These are phyloP conservation scores for Ceratonia siliqua DNA, from an alignment of 306 rosid species.

Conservation along the genomic window DNA sequence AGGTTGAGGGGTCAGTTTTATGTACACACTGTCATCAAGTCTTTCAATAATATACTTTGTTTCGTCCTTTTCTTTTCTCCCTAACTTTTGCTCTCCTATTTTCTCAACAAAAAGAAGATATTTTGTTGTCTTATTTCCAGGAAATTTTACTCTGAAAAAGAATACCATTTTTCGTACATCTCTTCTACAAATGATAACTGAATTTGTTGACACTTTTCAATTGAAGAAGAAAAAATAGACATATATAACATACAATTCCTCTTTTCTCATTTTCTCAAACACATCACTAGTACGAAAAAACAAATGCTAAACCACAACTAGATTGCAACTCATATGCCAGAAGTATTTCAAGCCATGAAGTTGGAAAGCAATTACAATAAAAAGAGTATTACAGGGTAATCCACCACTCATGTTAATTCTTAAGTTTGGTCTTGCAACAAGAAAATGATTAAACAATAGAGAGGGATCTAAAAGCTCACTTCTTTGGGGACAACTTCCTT, in stretches of 20 bases:
- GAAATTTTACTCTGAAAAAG: too few species aligned
- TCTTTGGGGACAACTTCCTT: background rate
- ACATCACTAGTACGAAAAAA: background rate
- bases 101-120: too few species aligned
- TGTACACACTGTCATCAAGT: too few species aligned
- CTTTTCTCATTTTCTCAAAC: too few species aligned
- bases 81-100: too few species aligned
- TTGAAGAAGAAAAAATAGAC: background rate
- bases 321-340: background rate
- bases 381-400: background rate
- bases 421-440: background rate
- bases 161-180: background rate
- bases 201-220: background rate
- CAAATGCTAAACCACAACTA: background rate
- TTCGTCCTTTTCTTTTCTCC: too few species aligned
- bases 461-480: constrained; percentile 8
- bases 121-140: background rate
- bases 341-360: constrained; percentile 2
- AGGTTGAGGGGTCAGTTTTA: too few species aligned
- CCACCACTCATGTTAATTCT: background rate
- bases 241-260: background rate
- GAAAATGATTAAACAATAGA: background rate
- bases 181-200: background rate
- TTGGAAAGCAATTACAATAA: constrained; percentile 9
- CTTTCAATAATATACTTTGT: too few species aligned